Base-by-base conservation (phyloP, 257 asterid species). In the Solanum piurae region DNA sequence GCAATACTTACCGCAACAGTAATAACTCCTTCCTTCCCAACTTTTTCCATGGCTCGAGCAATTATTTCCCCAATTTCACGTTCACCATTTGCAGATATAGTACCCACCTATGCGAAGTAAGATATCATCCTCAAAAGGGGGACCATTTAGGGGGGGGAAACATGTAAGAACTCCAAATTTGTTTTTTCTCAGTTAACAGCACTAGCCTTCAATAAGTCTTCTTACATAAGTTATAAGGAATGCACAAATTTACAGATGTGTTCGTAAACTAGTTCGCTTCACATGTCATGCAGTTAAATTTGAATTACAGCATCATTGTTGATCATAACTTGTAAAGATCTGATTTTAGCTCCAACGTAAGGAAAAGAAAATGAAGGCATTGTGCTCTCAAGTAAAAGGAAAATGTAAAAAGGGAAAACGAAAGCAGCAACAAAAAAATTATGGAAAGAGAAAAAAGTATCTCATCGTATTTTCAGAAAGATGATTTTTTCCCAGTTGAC, bases 21-120 rank as follows among this genome's bases (percentile, higher is more conserved):
- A 84, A 96, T 95, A 88, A 96, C 93, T 87, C 99, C 99, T 89
- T 96, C 97, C 93, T 94, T 96, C 88, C 99, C 99, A 88, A 96
- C 99, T 94, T 93, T 95, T 94, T 94, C 98, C 98, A 96, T 96
- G 38, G 98, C 99, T 86, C 95, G 94, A 58, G 98, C 98, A 89
- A 96, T 88, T 58, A 92, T 84, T 88, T 96, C 99, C 89, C 99
- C 99, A 88, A 96, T 96, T 89, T 94, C 97, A 64, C 89, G 93
- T 89, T 96, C 99, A 85, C 98, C 97, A 83, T 96, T 96, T 58
- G 98, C 98, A 86, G 99, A 95, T 91, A 96, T 92, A 46, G 99
- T 94, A 55, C 94, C 99, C 89, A 95, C 98, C 98, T 96, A 85
- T 88, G 74, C 5, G 10, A 94, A 85, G 77, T 29, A 83, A 86